Evolutionary conservation across 1,284 basidiomycete species (phyloP).

Genomic region (Pseudozyma sp.): DNA sequence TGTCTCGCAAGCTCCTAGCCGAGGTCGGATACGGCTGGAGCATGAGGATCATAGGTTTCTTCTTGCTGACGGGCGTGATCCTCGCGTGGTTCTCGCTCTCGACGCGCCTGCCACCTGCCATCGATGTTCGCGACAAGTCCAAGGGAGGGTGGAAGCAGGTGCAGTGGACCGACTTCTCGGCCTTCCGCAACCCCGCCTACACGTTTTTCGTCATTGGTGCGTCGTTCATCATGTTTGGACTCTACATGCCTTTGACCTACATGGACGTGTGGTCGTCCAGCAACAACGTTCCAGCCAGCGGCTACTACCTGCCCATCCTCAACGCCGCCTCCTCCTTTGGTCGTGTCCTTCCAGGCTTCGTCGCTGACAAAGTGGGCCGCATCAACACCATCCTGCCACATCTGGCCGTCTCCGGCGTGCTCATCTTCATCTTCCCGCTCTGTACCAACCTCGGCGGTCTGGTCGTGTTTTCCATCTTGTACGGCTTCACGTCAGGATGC

Average conservation of each 20-base stretch:
- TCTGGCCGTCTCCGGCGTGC: constrained; percentile 56
- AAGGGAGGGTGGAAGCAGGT: constrained; percentile 51
- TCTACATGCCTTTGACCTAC: constrained; percentile 55
- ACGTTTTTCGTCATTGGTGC: constrained; percentile 41
- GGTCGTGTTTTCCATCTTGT: constrained; percentile 45
- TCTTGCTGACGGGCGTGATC: constrained; percentile 39
- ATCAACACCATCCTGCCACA: constrained; percentile 68
- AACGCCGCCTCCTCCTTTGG: constrained; percentile 62
- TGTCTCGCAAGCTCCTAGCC: constrained; percentile 41
- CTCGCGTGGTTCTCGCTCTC: constrained; percentile 43
- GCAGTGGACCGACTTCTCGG: constrained; percentile 33
- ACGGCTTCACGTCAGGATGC: constrained; percentile 55
- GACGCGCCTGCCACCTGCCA: constrained; percentile 41
- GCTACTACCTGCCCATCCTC: constrained; percentile 56
- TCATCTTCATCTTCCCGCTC: constrained; percentile 54
- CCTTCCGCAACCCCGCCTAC: constrained; percentile 48
- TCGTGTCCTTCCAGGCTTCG: constrained; percentile 66
- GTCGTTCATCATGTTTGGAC: constrained; percentile 48
- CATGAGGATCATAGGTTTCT: constrained; percentile 53
- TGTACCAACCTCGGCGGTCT: constrained; percentile 36
- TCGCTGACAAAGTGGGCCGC: constrained; percentile 67
- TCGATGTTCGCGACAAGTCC: constrained; percentile 40
- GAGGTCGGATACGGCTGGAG: constrained; percentile 54
- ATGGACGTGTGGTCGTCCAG: constrained; percentile 46
- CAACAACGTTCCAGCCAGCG: constrained; percentile 26